Base-by-base conservation (phyloP, 2,329 filamentous ascomycete species). In the Pseudocercospora eumusae region DNA sequence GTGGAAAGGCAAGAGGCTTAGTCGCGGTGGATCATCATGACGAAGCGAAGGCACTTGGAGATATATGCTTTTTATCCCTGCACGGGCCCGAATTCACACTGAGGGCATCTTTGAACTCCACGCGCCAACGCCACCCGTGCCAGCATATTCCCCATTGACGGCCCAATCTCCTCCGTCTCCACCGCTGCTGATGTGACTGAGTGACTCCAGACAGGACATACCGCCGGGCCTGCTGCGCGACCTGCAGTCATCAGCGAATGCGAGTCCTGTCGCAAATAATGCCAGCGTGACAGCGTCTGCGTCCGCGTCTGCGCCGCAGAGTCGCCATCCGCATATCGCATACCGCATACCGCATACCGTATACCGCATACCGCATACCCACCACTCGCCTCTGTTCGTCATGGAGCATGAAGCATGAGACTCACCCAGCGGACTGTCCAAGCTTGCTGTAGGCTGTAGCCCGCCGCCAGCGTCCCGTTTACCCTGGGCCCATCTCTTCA, bases 401-500 rank as follows among this genome's bases (percentile, higher is more conserved):
- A 60, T 54, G 40, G n/a, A 40, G 27, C 52, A 61, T 60, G 60
- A 56, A 62, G n/a, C 56, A 56, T 57, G 56, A n/a, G n/a, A n/a
- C n/a, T 59, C 59, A 57, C 56, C 50, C 27, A 44, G 55, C 57
- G 55, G 25, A 60, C 45, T 45, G 53, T 61, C 52, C 55, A 63
- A 59, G 60, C 60, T 62, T 57, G 54, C n/a, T n/a, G n/a, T n/a
- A n/a, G n/a, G n/a, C n/a, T n/a, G n/a, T n/a, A n/a, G n/a, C n/a
- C n/a, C n/a, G n/a, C n/a, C n/a, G 42, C 55, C 64, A 63, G 64
- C 56, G 60, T 54, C 64, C 56, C 60, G 57, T 61, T 57, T 54
- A 57, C 50, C 58, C 60, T 63, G 60, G 53, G 45, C 56, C 27
- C 36, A 59, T 58, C 61, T 55, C 60, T 63, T 64, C 53, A 61